Percentiles rank a stretch among this genome's conserved stretches.
These are phyloP conservation scores for Neonectria ditissima DNA, from an alignment of 2,329 filamentous ascomycete genomes.

Conservation along the genomic window DNA sequence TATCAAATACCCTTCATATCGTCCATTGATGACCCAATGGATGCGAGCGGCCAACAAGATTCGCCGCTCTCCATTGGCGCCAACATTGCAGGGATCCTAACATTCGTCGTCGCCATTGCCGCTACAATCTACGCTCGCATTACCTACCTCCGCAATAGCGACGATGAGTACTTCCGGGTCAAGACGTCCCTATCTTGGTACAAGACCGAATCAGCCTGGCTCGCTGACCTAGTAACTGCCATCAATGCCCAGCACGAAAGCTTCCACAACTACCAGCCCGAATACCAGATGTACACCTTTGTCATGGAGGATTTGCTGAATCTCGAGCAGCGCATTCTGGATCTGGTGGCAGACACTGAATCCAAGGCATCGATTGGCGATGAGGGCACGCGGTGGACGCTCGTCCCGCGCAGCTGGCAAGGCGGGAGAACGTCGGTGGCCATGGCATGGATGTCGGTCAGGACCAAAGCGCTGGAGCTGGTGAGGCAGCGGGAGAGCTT, in stretches of 20 bases:
- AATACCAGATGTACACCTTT: conserved; percentile 61
- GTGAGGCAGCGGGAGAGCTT: conserved; percentile 59
- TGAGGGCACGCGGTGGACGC: conserved; percentile 50
- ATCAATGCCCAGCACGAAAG: conserved; percentile 43
- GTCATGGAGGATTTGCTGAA: conserved; percentile 60
- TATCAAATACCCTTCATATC: background rate
- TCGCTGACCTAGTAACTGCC: conserved; percentile 55
- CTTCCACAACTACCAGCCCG: conserved; percentile 45
- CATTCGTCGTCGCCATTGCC: conserved; percentile 59
- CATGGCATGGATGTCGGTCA: conserved; percentile 58
- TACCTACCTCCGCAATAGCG: conserved; percentile 59
- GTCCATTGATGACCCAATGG: conserved; percentile 33
- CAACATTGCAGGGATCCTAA: conserved; percentile 59
- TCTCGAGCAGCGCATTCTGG: conserved; percentile 58
- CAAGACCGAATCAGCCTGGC: conserved; percentile 61
- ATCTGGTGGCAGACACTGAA: conserved; percentile 59
- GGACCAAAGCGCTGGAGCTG: conserved; percentile 58
- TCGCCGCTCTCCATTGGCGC: conserved; percentile 59
- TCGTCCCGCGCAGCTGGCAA: conserved; percentile 54
- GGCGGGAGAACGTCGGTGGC: conserved; percentile 53
- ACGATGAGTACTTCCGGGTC: conserved; percentile 60
- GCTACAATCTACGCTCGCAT: conserved; percentile 58
- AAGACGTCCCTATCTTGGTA: conserved; percentile 61
- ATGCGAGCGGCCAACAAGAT: conserved; percentile 48
- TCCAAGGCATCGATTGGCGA: conserved; percentile 39